These are phyloP conservation scores for Suhomyces taliae DNA, from an alignment of 1,139 yeast species.

Conservation along the genomic window DNA sequence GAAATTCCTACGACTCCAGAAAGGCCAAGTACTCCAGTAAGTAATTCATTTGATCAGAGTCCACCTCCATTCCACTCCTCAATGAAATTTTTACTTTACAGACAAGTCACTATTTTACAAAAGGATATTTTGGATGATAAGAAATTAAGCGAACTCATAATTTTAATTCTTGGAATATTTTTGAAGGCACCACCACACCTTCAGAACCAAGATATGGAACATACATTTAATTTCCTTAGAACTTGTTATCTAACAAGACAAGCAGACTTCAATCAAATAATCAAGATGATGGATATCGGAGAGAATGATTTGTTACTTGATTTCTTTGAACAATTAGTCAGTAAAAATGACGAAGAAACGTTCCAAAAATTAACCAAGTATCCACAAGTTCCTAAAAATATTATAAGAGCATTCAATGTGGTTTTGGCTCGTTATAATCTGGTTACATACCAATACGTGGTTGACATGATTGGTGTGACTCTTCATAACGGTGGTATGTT, in stretches of 20 bases:
- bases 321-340: conserved; percentile 32
- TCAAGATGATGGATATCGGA: conserved; percentile 14
- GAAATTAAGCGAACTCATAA: conserved; percentile 32
- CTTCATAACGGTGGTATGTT: conserved; percentile 42
- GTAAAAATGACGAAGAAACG: conserved; percentile 43
- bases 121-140: conserved; percentile 31
- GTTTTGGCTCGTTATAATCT: conserved; percentile 23
- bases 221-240: conserved; percentile 39
- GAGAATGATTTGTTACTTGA: conserved; percentile 22
- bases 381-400: conserved; percentile 31
- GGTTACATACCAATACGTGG: conserved; percentile 25
- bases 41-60: background rate
- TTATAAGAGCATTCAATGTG: conserved; percentile 25
- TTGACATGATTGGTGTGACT: conserved; percentile 36
- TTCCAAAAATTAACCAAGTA: conserved; percentile 27
- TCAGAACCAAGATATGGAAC: conserved; percentile 22
- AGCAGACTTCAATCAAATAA: conserved; percentile 22
- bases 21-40: conserved; percentile 3
- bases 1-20: background rate
- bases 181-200: conserved; percentile 19
- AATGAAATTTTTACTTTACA: conserved; percentile 39
- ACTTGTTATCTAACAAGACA: conserved; percentile 37
- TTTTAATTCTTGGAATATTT: conserved; percentile 32
- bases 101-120: conserved; percentile 44
- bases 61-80: conserved; percentile 6